Conservation (phyloP, 1,139 yeast species). For the Kodamaea derodonti region DNA sequence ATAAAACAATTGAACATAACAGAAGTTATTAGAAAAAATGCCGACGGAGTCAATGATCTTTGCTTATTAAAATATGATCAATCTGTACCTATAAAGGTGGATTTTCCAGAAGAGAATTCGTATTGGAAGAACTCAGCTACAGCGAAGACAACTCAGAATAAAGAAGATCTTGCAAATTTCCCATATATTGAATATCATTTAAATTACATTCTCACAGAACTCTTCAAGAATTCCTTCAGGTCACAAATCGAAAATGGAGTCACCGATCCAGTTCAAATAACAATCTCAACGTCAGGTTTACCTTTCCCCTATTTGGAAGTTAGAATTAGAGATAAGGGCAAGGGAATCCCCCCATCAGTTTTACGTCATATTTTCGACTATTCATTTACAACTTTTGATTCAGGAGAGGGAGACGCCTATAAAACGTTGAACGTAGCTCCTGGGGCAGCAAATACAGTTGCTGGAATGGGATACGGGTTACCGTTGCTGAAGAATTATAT, state of each 20-base stretch:
- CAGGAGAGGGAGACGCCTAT: slow-evolving; percentile 53
- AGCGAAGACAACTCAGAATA: slow-evolving; percentile 10
- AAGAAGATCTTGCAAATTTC: slow-evolving; percentile 31
- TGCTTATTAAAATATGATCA: slow-evolving; percentile 80
- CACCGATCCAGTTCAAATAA: slow-evolving; percentile 61
- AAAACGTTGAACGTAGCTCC: slow-evolving; percentile 68
- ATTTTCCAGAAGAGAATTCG: slow-evolving; percentile 33
- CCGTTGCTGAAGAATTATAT: slow-evolving; percentile 67
- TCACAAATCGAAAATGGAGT: slow-evolving; percentile 74
- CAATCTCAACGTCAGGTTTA: slow-evolving; percentile 47
- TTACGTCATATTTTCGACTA: slow-evolving; percentile 74
- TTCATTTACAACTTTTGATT: slow-evolving; percentile 75
- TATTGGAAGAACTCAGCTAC: slow-evolving; percentile 32
- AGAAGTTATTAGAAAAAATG: slow-evolving; percentile 56
- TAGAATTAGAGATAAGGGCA: slow-evolving; percentile 81
- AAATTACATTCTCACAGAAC: slow-evolving; percentile 81
- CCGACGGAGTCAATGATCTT: slow-evolving; percentile 76
- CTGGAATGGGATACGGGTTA: slow-evolving; percentile 95
- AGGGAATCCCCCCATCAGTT: slow-evolving; percentile 72
- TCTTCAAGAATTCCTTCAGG: slow-evolving; percentile 81
- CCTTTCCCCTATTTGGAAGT: slow-evolving; percentile 42
- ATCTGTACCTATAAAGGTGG: slow-evolving; percentile 57
- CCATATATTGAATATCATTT: slow-evolving; percentile 86
- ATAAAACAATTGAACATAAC: slow-evolving; percentile 62
- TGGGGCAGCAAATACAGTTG: slow-evolving; percentile 68